Base-by-base conservation (phyloP, 2,329 filamentous ascomycete species). In the Pestalotiopsis sp. region DNA sequence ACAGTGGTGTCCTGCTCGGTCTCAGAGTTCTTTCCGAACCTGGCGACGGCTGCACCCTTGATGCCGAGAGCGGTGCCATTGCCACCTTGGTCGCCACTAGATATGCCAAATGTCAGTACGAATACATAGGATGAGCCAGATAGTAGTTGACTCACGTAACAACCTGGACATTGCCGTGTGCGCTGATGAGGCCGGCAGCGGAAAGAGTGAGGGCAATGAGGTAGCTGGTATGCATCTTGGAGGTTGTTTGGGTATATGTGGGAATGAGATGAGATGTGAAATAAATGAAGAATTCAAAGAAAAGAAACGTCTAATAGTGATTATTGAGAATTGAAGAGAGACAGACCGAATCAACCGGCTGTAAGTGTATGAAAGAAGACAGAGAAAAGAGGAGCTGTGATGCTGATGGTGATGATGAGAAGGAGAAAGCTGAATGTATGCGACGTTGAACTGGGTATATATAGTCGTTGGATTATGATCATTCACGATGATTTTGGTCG, bases 1-100 rank as follows among this genome's bases (percentile, higher is more conserved):
- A 73, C 71, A 12, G 71, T 77, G 76, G 49, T 74, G 65, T 68
- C 80, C 76, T 69, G 77, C 74, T 60, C 78, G 73, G 74, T 80
- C 77, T 71, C 74, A 65, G 5, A 65, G 66, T 72, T 71, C 62
- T 59, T 63, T 20, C 70, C 69, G 27, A 69, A 69, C 13, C 70
- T 63, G 11, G 72, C 67, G 62, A 80, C 75, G 12, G 69, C 71
- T 4, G 39, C 67, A 63, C 71, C 73, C n/a, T 72, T 69, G 65
- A 71, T 73, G 9, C 66, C 71, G 11, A 73, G 63, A 41, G 68
- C 71, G 20, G 71, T 71, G 23, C 66, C 69, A 58, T 72, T 73
- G 27, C 71, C 71, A 17, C 69, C 68, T n/a, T 65, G 41, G 66
- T 73, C 70, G 59, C 71, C 71, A 68, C 66, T 69, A 56, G 17